Base-by-base conservation (phyloP, 2,329 filamentous ascomycete genomes). In the Colletotrichum truncatum region DNA sequence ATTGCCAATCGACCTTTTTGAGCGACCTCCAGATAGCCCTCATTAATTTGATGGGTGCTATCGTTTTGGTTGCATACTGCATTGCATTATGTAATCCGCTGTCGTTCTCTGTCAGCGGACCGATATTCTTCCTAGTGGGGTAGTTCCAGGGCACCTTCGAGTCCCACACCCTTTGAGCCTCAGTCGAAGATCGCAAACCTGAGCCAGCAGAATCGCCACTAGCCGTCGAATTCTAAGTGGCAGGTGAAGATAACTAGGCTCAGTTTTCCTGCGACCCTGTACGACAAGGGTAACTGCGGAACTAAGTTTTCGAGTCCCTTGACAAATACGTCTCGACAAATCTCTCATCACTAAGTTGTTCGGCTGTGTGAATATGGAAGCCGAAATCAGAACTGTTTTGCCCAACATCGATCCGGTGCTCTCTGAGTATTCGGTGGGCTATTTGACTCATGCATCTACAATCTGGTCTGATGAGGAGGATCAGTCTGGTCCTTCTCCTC, bases 361-460 rank as follows among this genome's bases (percentile, higher is more conserved):
- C 32, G 14, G n/a, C 18, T n/a, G 26, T 28, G 14, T 53, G 4
- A 79, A 67, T 69, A 97, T 97, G 94, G 94, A 97, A 79, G 85
- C 92, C 74, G 93, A 97, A 81, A 93, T 97, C 76, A 91, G 91
- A 81, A 84, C 91, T 67, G 88, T 93, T 71, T 88, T 97, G 71
- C 94, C 94, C 67, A 91, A 92, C 75, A 93, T 98, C 71, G 94
- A 98, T 80, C 93, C 91, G 64, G 86, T 97, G 68, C 84, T 98
- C 70, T 94, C 93, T 51, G 93, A 97, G 80, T 98, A 97, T 80
- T 96, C 94, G 43, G 93, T 93, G 70, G 96, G 96, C 63, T 99
- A 98, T 77, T 85, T 99, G 72, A 94, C 90, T 74, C 95, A 99
- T 84, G 96, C 96, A 51, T 96, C 94, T 49, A 94, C 91, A 70